Evolutionary conservation across 768 basidiomycete genomes (phyloP), one percentile per base, ranked within the genome.

Genomic region (Trametes cinnabarina): DNA sequence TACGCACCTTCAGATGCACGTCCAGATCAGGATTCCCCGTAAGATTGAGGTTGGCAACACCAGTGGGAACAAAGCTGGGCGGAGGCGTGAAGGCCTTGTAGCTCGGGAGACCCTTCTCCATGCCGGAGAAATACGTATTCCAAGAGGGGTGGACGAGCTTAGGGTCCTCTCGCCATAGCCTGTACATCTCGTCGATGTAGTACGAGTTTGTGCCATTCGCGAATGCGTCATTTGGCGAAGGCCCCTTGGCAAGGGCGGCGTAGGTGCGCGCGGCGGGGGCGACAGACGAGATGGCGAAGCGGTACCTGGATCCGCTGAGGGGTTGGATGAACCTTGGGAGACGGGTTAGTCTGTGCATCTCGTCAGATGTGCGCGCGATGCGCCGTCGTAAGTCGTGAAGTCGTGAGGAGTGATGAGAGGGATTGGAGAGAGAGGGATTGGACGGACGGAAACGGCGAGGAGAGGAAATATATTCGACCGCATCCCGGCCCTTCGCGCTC

Each of bases 141-240:
- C 96, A 99, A 3, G 94, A 97, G 0, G 83, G 78, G 76, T 99
- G 96, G 0, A 99, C 97, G 12, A 89, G 87, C 60, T 83, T 82
- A 34, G 94, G 91, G 73, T 99, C 92, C 75, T 90, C 81, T 71
- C 81, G 83, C 92, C 92, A 94, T 64, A 88, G 84, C 64, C 85
- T 83, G 75, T 96, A 98, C 96, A 98, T 98, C 74, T 96, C 93
- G 65, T 92, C 95, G n/a, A 88, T 89, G 70, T 98, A 98, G 77
- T 96, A 94, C n/a, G 92, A 80, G 74, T 96, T 97, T 39, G 90
- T 94, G 35, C 94, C 94, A 58, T 92, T 96, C 9, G 94, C 95
- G 71, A 98, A 97, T 9, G 81, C 79, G 71, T 93, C 91, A 64
- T 90, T 90, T 20, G 88, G 75, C 2, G 89, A 91, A 4, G 88